A percentile compares a stretch with the other conserved stretches of the same genome.
Conservation (phyloP, 495 filamentous ascomycete species). For the Hypoxylon rickii region DNA sequence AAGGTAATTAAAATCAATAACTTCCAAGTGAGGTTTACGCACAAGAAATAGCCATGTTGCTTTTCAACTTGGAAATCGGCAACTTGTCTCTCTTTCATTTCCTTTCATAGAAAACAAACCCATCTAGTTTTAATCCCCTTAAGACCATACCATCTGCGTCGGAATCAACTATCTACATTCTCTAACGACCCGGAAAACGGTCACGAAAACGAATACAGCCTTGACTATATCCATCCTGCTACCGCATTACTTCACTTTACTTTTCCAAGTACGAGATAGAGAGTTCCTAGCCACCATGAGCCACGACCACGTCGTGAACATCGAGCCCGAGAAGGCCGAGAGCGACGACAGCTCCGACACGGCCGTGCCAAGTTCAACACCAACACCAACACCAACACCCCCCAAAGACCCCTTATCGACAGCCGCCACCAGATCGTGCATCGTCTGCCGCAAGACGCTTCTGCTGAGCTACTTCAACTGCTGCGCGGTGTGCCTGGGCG, state of each 20-base stretch:
- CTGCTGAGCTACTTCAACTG: slow-evolving; percentile 36
- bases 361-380: background rate
- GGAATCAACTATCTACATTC: slow-evolving; percentile 22
- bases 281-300: slow-evolving; percentile 16
- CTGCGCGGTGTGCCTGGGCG: slow-evolving; percentile 28
- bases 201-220: background rate
- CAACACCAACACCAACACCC: background rate
- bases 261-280: too few relatives aligned
- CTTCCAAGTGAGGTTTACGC: background rate
- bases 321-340: slow-evolving; percentile 16
- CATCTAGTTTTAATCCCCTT: slow-evolving; percentile 3
- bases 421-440: slow-evolving; percentile 37
- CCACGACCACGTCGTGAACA: slow-evolving; percentile 10
- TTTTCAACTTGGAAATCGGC: background rate
- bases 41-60: background rate
- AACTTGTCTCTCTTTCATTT: background rate
- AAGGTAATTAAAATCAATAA: too few relatives aligned
- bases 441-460: slow-evolving; percentile 37
- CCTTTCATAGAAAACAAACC: background rate
- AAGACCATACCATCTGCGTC: background rate
- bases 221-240: background rate
- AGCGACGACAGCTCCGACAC: background rate
- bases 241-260: background rate
- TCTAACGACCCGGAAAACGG: slow-evolving; percentile 8
- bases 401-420: background rate